phyloP scores from a whole-genome alignment of 164 flowering plant genomes.

The Umbilicus rupestris region DNA sequence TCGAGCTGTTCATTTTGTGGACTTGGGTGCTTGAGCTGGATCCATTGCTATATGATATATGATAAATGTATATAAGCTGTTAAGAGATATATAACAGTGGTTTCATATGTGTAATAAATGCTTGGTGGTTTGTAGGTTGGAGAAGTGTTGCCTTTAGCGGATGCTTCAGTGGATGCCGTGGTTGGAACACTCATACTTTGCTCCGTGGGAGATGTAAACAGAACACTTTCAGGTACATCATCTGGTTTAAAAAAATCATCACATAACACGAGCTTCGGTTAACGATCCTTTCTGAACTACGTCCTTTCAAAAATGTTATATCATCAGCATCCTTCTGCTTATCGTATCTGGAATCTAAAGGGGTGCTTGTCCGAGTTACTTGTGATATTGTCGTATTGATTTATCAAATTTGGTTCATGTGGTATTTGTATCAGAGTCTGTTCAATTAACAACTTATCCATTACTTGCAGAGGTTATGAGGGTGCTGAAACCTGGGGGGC shows the following conservation, averaged over 20 bases:
- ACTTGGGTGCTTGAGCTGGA: too few species aligned
- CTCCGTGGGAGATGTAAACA: constrained; percentile 61
- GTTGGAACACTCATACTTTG: constrained; percentile 89
- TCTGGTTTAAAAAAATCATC: too few species aligned
- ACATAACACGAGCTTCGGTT: neutral
- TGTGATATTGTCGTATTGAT: too few species aligned
- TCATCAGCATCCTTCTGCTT: too few species aligned
- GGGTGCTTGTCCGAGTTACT: neutral
- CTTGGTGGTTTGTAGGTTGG: constrained; percentile 43
- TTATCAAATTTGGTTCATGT: too few species aligned
- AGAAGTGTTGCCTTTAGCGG: constrained; percentile 64
- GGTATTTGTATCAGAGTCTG: too few species aligned
- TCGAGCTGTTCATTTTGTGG: too few species aligned
- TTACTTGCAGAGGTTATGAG: constrained; percentile 53
- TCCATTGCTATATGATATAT: too few species aligned
- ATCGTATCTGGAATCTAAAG: too few species aligned
- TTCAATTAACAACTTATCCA: neutral
- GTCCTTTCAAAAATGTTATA: neutral
- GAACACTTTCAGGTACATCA: constrained; percentile 51
- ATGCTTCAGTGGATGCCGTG: constrained; percentile 79
- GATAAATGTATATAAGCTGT: neutral
- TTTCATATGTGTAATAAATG: neutral
- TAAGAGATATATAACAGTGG: neutral
- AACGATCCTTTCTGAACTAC: neutral
- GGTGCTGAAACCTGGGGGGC: constrained; percentile 82